Base-by-base conservation (phyloP, 169 alveolate genomes). In the Plasmodium adleri region DNA sequence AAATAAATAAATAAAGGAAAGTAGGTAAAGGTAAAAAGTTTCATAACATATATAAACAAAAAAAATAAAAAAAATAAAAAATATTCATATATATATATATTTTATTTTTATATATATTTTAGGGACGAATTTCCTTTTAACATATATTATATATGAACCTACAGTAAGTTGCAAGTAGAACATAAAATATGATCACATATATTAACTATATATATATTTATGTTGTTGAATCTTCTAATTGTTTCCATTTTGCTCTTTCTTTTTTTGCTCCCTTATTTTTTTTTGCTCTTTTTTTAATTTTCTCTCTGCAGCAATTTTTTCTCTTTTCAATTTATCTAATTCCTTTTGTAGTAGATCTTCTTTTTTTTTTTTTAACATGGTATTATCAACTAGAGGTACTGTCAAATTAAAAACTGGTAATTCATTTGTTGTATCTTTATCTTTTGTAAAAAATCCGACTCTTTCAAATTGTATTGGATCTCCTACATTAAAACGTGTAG, bases 381-480 rank as follows among this genome's bases (percentile, higher is more conserved):
- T 74, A 56, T 92, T 88, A 72, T 94, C 97, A 66, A 88, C 90
- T n/a, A 94, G 74, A 4, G 95, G 88, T 26, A 93, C 93, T 6
- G 97, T 94, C 22, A 94, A 90, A 52, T 94, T 94, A 78, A 89
- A 94, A 15, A 93, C 91, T 0, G 86, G 88, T 15, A 45, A 72
- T 12, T 76, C 67, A 10, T 70, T 92, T 17, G 96, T 93, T 20
- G 95, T 80, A 32, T 94, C 96, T 32, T 75, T 93, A 86, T 96
- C 98, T 66, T 87, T 93, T 13, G 96, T 92, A 88, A 96, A 96
- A 92, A 88, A 96, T 10, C 98, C 98, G 8, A 93, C 72, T 3
- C 98, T 93, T 75, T 96, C 98, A 74, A 96, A 96, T 58, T 96
- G 98, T 43, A 96, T 90, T 12, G 96, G 95, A 20, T 92, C 95